These are phyloP conservation scores for Tubosaeta brunneosetosa DNA, from an alignment of 768 basidiomycete species.

Conservation along the genomic window DNA sequence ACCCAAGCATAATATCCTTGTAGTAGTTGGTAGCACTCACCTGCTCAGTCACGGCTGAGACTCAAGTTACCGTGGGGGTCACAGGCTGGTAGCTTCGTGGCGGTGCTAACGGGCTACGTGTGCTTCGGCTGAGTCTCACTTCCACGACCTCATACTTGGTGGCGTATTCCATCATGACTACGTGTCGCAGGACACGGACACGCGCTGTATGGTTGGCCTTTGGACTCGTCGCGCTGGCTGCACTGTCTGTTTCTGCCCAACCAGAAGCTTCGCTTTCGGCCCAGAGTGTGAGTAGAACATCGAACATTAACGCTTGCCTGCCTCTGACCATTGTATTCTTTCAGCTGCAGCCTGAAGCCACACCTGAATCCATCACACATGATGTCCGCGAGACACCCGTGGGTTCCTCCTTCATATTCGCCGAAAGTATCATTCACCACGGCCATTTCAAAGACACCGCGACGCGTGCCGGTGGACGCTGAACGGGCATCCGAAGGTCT, in stretches of 20 bases:
- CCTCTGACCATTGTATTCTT: not conserved
- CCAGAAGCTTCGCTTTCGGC: constrained; percentile 12
- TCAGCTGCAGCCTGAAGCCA: constrained; percentile 16
- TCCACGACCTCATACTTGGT: not conserved
- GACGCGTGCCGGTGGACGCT: constrained; percentile 17
- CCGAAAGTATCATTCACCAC: not conserved
- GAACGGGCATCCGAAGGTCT: constrained; percentile 53
- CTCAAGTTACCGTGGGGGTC: not conserved
- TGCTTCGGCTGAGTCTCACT: not conserved
- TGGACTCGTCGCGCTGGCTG: constrained; percentile 50
- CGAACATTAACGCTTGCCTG: not conserved
- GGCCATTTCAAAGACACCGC: constrained; percentile 11
- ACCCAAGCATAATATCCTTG: not conserved
- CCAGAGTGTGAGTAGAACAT: constrained; percentile 13
- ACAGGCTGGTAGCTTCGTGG: not conserved
- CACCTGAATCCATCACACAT: constrained; percentile 1
- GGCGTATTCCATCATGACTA: constrained; percentile 12
- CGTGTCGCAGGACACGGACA: constrained; percentile 18
- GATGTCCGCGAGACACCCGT: constrained; percentile 14
- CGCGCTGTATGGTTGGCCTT: constrained; percentile 57
- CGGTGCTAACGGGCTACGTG: not conserved
- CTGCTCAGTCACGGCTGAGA: not conserved
- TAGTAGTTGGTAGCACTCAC: not conserved
- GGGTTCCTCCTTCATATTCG: not conserved
- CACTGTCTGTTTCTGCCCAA: constrained; percentile 42